Evolutionary conservation across 2,329 filamentous ascomycete species (phyloP).

Genomic region (Tetracladium maxilliforme): DNA sequence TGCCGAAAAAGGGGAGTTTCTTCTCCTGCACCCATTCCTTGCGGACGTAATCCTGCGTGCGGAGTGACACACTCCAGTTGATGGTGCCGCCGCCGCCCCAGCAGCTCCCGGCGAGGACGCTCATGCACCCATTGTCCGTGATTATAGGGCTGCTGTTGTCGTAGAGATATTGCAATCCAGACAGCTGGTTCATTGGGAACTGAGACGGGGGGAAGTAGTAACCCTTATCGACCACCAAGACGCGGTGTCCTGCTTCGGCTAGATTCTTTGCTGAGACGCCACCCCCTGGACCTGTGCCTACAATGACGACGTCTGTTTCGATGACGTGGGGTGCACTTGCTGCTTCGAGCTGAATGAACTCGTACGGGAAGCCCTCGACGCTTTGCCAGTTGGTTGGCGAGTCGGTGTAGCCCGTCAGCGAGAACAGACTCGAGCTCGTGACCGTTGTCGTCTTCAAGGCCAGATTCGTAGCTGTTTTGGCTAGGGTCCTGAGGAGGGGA

Average conservation of each 20-base stretch:
- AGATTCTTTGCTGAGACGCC: constrained; percentile 70
- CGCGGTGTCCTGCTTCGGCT: constrained; percentile 58
- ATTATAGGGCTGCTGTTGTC: constrained; percentile 47
- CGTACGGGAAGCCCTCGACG: constrained; percentile 17
- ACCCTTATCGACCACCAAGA: constrained; percentile 71
- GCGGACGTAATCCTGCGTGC: constrained; percentile 61
- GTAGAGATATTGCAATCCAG: constrained; percentile 49
- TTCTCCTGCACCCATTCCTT: constrained; percentile 60
- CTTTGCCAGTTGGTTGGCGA: constrained; percentile 25
- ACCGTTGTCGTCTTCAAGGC: constrained; percentile 27
- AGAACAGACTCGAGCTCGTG: constrained; percentile 35
- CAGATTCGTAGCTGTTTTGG: constrained; percentile 38
- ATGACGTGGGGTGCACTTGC: constrained; percentile 34
- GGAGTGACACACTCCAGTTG: constrained; percentile 62
- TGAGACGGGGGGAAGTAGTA: constrained; percentile 61
- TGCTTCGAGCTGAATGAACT: constrained; percentile 12
- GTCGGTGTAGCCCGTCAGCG: constrained; percentile 41
- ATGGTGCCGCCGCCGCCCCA: constrained; percentile 82
- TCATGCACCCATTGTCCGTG: constrained; percentile 41
- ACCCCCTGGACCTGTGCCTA: constrained; percentile 79
- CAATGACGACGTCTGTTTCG: constrained; percentile 69
- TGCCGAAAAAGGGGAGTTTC: constrained; percentile 60
- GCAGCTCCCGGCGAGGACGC: constrained; percentile 50
- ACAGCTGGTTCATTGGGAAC: constrained; percentile 57
- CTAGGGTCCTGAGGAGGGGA: constrained; percentile 35